A percentile compares a stretch with the other conserved stretches of the same genome.
phyloP scores from a whole-genome alignment of 495 filamentous ascomycete genomes.

The Tuber indicum region DNA sequence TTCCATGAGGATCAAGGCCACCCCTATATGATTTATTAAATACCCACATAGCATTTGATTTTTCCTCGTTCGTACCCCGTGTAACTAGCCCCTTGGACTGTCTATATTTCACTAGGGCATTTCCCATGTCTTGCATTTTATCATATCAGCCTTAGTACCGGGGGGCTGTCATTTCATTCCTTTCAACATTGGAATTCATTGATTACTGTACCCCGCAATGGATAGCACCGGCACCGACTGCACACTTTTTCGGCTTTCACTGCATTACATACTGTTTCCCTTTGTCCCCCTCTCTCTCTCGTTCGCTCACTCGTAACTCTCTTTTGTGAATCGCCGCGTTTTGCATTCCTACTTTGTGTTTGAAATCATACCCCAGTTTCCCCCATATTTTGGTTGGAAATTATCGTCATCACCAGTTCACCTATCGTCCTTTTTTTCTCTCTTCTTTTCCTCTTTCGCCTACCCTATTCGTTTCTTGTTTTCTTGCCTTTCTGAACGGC shows the following conservation, averaged over 20 bases:
- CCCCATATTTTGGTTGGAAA: not conserved
- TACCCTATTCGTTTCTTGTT: not conserved
- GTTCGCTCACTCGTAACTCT: not conserved
- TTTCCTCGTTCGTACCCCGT: not conserved
- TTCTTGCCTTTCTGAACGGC: not conserved
- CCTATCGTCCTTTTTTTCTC: not conserved
- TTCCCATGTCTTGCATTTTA: not conserved
- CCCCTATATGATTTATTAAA: not conserved
- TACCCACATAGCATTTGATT: constrained; percentile 6
- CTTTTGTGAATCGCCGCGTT: not conserved
- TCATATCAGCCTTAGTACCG: not conserved
- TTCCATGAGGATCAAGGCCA: not conserved
- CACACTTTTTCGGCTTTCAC: not conserved
- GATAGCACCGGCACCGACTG: not conserved
- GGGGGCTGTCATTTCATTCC: not conserved
- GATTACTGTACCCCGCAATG: not conserved
- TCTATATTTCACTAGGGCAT: not conserved
- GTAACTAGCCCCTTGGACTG: not conserved
- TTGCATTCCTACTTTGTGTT: not conserved
- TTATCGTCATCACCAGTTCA: not conserved
- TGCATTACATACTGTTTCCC: not conserved
- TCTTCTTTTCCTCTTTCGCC: not conserved
- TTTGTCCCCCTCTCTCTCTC: not conserved
- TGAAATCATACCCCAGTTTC: not conserved
- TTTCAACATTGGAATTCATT: not conserved